Percentiles rank a stretch among this genome's conserved stretches.
Evolutionary conservation across 1,139 yeast species (phyloP).

Genomic region (Candida frijolesensis): DNA sequence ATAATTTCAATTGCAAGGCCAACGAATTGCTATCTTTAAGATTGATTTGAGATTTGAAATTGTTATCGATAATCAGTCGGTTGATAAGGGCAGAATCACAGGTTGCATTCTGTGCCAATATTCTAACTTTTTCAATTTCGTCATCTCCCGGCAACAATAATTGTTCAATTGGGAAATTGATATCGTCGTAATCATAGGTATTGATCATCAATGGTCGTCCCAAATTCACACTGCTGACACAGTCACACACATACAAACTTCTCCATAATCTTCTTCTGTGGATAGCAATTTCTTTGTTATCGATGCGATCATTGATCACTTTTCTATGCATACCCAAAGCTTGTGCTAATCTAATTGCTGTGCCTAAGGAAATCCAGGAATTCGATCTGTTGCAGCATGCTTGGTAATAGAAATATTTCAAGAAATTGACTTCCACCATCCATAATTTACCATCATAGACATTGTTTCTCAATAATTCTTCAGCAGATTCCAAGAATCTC

Average conservation of each 20-base stretch:
- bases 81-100: conserved; percentile 21
- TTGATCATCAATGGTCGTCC: conserved; percentile 45
- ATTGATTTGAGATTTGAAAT: conserved; percentile 35
- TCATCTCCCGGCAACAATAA: conserved; percentile 5
- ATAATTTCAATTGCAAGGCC: conserved; percentile 39
- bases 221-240: conserved; percentile 37
- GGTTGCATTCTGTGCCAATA: conserved; percentile 15
- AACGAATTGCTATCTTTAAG: conserved; percentile 35
- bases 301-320: conserved; percentile 46
- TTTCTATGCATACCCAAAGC: conserved; percentile 65
- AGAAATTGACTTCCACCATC: conserved; percentile 41
- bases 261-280: conserved; percentile 41
- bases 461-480: conserved; percentile 27
- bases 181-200: conserved; percentile 45
- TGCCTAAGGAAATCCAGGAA: conserved; percentile 36
- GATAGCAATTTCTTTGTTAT: conserved; percentile 29
- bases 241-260: conserved; percentile 42
- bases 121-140: conserved; percentile 12
- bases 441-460: conserved; percentile 43
- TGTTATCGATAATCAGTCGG: conserved; percentile 33
- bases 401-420: conserved; percentile 40
- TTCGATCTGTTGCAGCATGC: conserved; percentile 38
- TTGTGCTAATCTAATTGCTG: conserved; percentile 60
- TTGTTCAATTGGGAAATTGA: conserved; percentile 5
- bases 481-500: conserved; percentile 33